Conservation (phyloP, 768 basidiomycete species). For the Agrocybe pediades region DNA sequence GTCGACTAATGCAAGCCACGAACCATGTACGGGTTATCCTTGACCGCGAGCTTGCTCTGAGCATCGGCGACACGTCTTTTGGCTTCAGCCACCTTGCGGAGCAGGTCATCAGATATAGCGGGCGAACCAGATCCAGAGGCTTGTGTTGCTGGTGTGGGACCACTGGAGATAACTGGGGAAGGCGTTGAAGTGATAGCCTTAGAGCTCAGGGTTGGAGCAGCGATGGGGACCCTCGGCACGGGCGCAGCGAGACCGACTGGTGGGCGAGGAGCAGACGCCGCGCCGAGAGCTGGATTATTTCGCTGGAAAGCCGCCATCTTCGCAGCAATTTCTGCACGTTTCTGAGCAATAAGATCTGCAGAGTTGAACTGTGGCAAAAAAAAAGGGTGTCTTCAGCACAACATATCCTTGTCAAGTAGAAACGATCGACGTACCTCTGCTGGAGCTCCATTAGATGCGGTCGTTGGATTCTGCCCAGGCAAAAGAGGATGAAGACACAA, state of each 20-base stretch:
- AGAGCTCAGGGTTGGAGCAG: slow-evolving; percentile 30
- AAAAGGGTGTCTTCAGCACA: too few relatives aligned
- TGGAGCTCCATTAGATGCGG: slow-evolving; percentile 38
- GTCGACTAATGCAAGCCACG: slow-evolving; percentile 18
- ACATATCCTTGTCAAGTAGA: not conserved
- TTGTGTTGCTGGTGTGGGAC: slow-evolving; percentile 44
- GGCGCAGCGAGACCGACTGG: slow-evolving; percentile 39
- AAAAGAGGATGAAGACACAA: slow-evolving; percentile 25
- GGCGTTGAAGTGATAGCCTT: slow-evolving; percentile 35
- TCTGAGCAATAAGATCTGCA: slow-evolving; percentile 77
- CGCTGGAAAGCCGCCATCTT: slow-evolving; percentile 79
- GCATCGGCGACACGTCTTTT: slow-evolving; percentile 84
- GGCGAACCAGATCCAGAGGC: slow-evolving; percentile 41
- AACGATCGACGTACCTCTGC: slow-evolving; percentile 1
- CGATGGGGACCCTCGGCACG: slow-evolving; percentile 36
- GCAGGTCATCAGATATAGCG: slow-evolving; percentile 60
- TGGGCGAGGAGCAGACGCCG: slow-evolving; percentile 11
- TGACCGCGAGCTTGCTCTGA: slow-evolving; percentile 71
- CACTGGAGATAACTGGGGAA: slow-evolving; percentile 35
- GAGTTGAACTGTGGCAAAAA: too few relatives aligned
- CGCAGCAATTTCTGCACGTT: slow-evolving; percentile 82
- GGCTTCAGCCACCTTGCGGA: slow-evolving; percentile 79
- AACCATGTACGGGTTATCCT: slow-evolving; percentile 90
- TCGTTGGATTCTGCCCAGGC: slow-evolving; percentile 20
- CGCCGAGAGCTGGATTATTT: slow-evolving; percentile 29